A percentile compares a stretch with the other conserved stretches of the same genome.
phyloP scores from a whole-genome alignment of 2,329 filamentous ascomycete species.

The Clonostachys byssicola region DNA sequence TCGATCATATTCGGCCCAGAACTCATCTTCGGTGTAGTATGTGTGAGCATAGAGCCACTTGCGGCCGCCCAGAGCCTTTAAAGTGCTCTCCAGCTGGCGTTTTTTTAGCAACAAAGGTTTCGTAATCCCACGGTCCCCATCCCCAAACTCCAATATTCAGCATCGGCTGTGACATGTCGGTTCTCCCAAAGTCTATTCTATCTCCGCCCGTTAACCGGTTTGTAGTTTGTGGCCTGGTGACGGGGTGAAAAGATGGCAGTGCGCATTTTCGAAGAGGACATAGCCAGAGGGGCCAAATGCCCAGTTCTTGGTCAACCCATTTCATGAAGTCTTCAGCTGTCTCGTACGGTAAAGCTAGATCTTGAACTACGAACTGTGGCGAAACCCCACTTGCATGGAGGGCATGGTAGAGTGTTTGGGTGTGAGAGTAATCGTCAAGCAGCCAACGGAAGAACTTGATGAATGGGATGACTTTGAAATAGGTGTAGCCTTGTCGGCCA shows the following conservation, averaged over 20 bases:
- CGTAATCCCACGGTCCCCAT: conserved; percentile 49
- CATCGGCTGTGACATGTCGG: conserved; percentile 23
- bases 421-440: conserved; percentile 58
- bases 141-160: conserved; percentile 69
- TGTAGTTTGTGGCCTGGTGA: not conserved
- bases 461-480: conserved; percentile 45
- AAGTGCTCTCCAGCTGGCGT: conserved; percentile 59
- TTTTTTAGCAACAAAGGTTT: conserved; percentile 63
- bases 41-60: conserved; percentile 82
- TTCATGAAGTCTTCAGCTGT: conserved; percentile 25
- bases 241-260: conserved; percentile 15
- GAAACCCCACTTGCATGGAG: conserved; percentile 54
- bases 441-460: conserved; percentile 52
- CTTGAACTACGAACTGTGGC: conserved; percentile 56
- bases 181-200: not conserved
- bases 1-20: conserved; percentile 57
- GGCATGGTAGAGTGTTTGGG: conserved; percentile 57
- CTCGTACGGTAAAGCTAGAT: conserved; percentile 52
- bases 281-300: conserved; percentile 20
- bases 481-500: conserved; percentile 55
- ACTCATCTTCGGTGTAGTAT: conserved; percentile 29
- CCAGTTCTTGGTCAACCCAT: conserved; percentile 16
- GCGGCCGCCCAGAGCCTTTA: conserved; percentile 62
- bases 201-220: not conserved
- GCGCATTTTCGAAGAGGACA: conserved; percentile 12